Evolutionary conservation across 768 basidiomycete species (phyloP), one percentile per base, ranked within the genome.

Genomic region (Leccinellum luteum): DNA sequence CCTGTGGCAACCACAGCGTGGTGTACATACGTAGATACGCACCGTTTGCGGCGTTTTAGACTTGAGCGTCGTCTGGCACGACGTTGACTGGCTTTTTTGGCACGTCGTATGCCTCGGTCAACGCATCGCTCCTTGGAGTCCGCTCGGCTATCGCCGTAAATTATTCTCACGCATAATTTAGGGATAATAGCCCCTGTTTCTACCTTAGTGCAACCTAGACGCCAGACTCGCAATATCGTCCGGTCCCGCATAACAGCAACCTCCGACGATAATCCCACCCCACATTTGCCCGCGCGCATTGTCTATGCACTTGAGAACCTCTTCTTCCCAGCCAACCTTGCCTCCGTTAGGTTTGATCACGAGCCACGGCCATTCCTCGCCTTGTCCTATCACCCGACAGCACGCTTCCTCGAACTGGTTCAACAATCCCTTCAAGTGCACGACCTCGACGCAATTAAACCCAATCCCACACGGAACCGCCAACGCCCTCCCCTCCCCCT

Each of bases 321-420:
- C 59, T 23, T 65, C 54, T 7, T 75, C 79, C 81, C 80, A 83
- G 38, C 31, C 62, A 28, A 48, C 30, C 17, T 28, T 6, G 48
- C 83, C 84, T 7, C 85, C 85, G 62, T 91, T 89, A 6, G 91
- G 90, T 64, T 91, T 89, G 23, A 92, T 60, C 6, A 90, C 78
- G 10, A 92, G 73, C 75, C 69, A 85, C 7, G 81, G 82, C 60
- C 62, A 68, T 51, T 25, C 27, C 51, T 30, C 48, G 38, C 57
- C 52, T n/a, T 52, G 51, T n/a, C 54, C 56, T 21, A 60, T 35
- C 17, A 59, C 54, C 54, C 55, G 51, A 38, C 45, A 44, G 64
- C 62, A 63, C 17, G 61, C 64, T 47, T 60, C 60, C 35, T 61
- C 13, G 66, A 84, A 78, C 27, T 76, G 71, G 4, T 44, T 59